Evolutionary conservation across 345 rosid species (phyloP).

Genomic region (Angophora floribunda): DNA sequence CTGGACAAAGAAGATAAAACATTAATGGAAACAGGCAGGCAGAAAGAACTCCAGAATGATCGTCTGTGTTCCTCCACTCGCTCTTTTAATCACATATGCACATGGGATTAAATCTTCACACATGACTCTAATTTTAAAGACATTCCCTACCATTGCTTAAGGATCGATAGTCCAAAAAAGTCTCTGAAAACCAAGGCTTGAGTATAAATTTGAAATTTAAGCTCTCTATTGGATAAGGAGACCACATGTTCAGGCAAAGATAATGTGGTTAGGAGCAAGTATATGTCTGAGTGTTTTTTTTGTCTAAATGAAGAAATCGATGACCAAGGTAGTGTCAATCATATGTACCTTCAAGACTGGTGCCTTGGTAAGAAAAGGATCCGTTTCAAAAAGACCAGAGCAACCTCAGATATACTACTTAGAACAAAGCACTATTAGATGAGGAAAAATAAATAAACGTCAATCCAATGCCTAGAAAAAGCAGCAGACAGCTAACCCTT

Average conservation of each 20-base stretch:
- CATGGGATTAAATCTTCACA: neutral
- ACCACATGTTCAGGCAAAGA: neutral
- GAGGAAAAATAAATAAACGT: neutral
- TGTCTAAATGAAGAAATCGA: neutral
- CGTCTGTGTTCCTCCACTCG: neutral
- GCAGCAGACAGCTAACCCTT: neutral
- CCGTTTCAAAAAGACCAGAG: neutral
- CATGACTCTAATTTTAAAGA: neutral
- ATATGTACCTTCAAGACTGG: neutral
- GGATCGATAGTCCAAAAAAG: neutral
- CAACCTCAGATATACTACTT: neutral
- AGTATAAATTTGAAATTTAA: neutral
- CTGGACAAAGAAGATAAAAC: slow-evolving; percentile 24
- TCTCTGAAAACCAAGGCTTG: neutral
- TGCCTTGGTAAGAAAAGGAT: neutral
- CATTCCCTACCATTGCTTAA: neutral
- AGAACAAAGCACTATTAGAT: neutral
- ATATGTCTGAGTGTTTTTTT: neutral
- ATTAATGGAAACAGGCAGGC: neutral
- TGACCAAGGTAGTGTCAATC: neutral
- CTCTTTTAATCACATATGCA: neutral
- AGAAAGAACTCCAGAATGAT: neutral
- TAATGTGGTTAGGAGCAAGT: neutral
- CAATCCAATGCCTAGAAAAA: neutral
- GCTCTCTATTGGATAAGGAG: neutral